phyloP scores from a whole-genome alignment of 2,329 filamentous ascomycete species.

The Trichoderma simmonsii region DNA sequence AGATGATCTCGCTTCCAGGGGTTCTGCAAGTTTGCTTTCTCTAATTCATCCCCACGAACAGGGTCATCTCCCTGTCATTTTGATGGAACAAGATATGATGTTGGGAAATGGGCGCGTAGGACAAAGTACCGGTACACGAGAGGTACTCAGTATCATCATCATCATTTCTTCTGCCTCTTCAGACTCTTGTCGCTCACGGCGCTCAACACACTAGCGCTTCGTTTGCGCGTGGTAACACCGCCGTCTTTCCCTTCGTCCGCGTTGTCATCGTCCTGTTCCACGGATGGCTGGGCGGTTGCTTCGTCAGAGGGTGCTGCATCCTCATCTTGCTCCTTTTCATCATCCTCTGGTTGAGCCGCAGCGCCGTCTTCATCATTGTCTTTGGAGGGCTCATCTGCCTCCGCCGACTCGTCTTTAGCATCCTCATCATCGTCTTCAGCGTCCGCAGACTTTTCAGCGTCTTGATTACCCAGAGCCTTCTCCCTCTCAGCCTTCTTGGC shows the following conservation, averaged over 20 bases:
- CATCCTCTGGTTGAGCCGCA: slow-evolving; percentile 20
- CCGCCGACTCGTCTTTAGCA: slow-evolving; percentile 11
- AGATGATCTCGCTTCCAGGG: slow-evolving; percentile 3
- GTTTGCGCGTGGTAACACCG: slow-evolving; percentile 56
- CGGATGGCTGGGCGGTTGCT: slow-evolving; percentile 21
- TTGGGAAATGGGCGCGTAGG: slow-evolving; percentile 20
- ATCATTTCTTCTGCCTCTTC: slow-evolving; percentile 55
- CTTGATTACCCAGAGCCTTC: slow-evolving; percentile 32
- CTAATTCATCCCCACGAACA: not conserved
- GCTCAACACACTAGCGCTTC: slow-evolving; percentile 80
- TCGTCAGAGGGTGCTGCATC: slow-evolving; percentile 4
- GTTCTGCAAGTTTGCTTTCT: not conserved
- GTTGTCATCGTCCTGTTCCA: slow-evolving; percentile 31
- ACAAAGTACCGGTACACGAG: slow-evolving; percentile 25
- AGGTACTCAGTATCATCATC: slow-evolving; percentile 23
- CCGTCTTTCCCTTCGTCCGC: slow-evolving; percentile 30
- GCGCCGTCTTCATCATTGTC: slow-evolving; percentile 22
- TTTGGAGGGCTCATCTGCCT: slow-evolving; percentile 23
- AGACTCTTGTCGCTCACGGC: slow-evolving; percentile 61
- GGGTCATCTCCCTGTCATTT: not conserved
- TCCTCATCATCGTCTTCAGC: slow-evolving; percentile 18
- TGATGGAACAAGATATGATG: not conserved
- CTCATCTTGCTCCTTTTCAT: slow-evolving; percentile 21
- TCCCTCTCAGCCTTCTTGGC: slow-evolving; percentile 54
- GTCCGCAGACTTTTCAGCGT: slow-evolving; percentile 15